Evolutionary conservation across 495 filamentous ascomycete species (phyloP).

Genomic region (Tetracladium marchalianum): DNA sequence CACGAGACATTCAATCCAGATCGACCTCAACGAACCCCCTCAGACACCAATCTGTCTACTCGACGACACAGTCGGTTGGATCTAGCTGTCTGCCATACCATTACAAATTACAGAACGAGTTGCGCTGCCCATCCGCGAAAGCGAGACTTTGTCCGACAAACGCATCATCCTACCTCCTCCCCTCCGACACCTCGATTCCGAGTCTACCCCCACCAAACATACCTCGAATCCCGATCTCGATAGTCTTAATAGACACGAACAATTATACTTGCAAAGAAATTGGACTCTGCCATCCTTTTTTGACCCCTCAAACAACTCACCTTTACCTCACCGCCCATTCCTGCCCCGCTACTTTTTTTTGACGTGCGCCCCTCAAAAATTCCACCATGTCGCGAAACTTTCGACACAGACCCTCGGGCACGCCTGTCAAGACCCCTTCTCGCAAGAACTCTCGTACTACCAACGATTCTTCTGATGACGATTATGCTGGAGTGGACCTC

Average conservation of each 20-base stretch:
- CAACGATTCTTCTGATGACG: constrained; percentile 50
- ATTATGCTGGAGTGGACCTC: constrained; percentile 61
- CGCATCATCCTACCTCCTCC: constrained; percentile 8
- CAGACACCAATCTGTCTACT: constrained; percentile 39
- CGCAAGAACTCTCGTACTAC: constrained; percentile 29
- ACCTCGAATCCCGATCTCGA: neutral
- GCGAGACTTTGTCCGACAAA: constrained; percentile 32
- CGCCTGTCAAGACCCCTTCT: constrained; percentile 28
- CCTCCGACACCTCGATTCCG: constrained; percentile 5
- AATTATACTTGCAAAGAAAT: neutral
- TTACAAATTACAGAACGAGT: constrained; percentile 22
- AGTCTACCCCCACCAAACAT: neutral
- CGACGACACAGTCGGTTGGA: constrained; percentile 17
- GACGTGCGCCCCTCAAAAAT: neutral
- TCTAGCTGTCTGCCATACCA: constrained; percentile 5
- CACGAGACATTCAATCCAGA: constrained; percentile 60
- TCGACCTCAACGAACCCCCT: constrained; percentile 67
- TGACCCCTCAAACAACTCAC: neutral
- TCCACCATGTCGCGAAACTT: constrained; percentile 42
- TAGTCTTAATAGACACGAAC: constrained; percentile 8
- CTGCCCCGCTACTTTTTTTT: neutral
- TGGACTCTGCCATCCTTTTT: neutral
- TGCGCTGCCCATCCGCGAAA: constrained; percentile 25
- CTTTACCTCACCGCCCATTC: constrained; percentile 14
- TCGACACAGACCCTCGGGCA: constrained; percentile 36